Conservation (phyloP, 495 filamentous ascomycete species). For the Hamigera avellanea region DNA sequence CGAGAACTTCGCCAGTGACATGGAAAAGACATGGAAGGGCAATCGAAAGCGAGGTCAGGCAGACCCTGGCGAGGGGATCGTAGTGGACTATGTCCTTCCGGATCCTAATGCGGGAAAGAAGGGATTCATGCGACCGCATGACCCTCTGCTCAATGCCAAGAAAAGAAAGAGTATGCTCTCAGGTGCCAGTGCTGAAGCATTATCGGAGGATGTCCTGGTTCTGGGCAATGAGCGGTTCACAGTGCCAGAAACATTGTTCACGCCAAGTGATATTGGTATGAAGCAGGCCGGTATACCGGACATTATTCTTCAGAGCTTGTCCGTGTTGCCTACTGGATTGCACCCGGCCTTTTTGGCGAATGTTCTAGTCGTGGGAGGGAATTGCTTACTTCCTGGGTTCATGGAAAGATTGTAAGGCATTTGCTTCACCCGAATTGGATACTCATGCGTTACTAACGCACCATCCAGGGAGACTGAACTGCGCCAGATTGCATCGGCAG, state of each 20-base stretch:
- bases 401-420: constrained; percentile 55
- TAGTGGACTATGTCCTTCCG: constrained; percentile 86
- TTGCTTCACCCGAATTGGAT: neutral
- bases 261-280: constrained; percentile 76
- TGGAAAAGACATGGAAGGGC: constrained; percentile 80
- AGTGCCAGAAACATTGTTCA: constrained; percentile 84
- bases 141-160: constrained; percentile 48
- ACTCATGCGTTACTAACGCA: neutral
- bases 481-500: constrained; percentile 58
- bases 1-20: constrained; percentile 62
- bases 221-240: constrained; percentile 85
- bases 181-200: constrained; percentile 39
- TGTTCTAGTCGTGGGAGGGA: constrained; percentile 81
- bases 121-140: constrained; percentile 67
- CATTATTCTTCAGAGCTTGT: constrained; percentile 68
- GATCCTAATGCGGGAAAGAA: constrained; percentile 69
- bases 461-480: constrained; percentile 52
- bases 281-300: constrained; percentile 74
- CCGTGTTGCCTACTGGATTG: constrained; percentile 60
- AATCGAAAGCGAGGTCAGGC: constrained; percentile 36
- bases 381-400: constrained; percentile 67
- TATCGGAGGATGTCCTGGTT: constrained; percentile 71
- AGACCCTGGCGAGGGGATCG: constrained; percentile 50
- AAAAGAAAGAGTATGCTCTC: constrained; percentile 43
- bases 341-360: constrained; percentile 77